Percentiles rank a stretch among this genome's conserved stretches.
phyloP scores from a whole-genome alignment of 2,329 filamentous ascomycete species.

The Colletotrichum endophyticum region DNA sequence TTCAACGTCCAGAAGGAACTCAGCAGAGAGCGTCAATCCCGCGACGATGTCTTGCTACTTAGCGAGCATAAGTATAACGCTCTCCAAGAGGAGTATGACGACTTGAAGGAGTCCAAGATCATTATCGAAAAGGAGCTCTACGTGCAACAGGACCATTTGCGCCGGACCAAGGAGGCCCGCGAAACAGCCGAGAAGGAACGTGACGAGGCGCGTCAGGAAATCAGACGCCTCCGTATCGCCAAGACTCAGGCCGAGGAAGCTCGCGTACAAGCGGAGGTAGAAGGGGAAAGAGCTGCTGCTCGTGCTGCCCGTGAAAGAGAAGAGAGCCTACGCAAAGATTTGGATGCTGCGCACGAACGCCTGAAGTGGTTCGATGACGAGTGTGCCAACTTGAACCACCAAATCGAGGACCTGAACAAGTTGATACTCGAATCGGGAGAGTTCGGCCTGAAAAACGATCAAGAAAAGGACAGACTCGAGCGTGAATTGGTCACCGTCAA shows the following conservation, averaged over 20 bases:
- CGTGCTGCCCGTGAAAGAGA: constrained; percentile 82
- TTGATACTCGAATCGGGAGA: constrained; percentile 88
- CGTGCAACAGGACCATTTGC: constrained; percentile 88
- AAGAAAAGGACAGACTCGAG: constrained; percentile 92
- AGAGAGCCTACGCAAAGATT: constrained; percentile 75
- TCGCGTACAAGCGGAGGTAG: constrained; percentile 79
- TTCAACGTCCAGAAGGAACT: constrained; percentile 87
- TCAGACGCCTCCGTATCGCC: constrained; percentile 80
- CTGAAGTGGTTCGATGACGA: constrained; percentile 82
- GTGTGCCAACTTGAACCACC: constrained; percentile 73
- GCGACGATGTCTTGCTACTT: constrained; percentile 90
- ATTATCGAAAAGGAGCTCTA: constrained; percentile 98
- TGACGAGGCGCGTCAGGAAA: constrained; percentile 86
- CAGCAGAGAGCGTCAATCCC: constrained; percentile 88
- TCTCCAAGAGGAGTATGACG: constrained; percentile 83
- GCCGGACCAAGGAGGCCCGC: constrained; percentile 83
- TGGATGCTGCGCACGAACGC: constrained; percentile 79
- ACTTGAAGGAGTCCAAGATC: constrained; percentile 92
- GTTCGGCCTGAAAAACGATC: constrained; percentile 88
- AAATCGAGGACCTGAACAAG: constrained; percentile 86
- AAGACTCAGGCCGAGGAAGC: constrained; percentile 88
- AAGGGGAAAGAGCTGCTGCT: constrained; percentile 80
- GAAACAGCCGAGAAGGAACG: constrained; percentile 83
- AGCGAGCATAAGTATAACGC: constrained; percentile 86
- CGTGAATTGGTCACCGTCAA: constrained; percentile 90